Percentiles rank a stretch among this genome's conserved stretches.
Evolutionary conservation across 1,284 basidiomycete species (phyloP).

Genomic region (Puccinia novopanici): DNA sequence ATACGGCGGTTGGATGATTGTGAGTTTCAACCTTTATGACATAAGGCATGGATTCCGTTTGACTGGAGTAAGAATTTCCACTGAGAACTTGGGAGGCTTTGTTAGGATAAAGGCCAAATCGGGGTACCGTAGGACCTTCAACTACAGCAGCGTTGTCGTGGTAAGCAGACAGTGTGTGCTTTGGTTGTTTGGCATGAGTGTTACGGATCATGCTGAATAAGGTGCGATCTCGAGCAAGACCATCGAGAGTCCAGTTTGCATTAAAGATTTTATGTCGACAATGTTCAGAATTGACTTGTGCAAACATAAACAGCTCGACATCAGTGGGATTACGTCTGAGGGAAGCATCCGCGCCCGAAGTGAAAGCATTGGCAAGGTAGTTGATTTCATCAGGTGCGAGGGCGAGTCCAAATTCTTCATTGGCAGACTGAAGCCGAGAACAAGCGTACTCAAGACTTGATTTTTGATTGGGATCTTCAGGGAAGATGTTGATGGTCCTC

Average conservation of each 20-base stretch:
- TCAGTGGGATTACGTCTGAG: conserved; percentile 83
- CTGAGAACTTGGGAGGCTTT: not conserved
- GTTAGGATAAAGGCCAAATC: conserved; percentile 65
- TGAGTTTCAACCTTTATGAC: conserved; percentile 99
- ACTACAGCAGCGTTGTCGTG: conserved; percentile 98
- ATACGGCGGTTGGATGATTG: conserved; percentile 98
- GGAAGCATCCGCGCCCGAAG: conserved; percentile 60
- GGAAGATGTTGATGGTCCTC: conserved; percentile 36
- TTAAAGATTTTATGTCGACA: conserved; percentile 99
- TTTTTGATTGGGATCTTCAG: conserved; percentile 62
- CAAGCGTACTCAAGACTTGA: conserved; percentile 53
- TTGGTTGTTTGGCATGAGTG: conserved; percentile 65
- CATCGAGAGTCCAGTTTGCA: conserved; percentile 90
- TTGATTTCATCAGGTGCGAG: conserved; percentile 85
- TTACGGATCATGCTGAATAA: conserved; percentile 98
- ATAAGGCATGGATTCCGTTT: conserved; percentile 76
- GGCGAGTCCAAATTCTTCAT: conserved; percentile 83
- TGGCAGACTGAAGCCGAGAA: conserved; percentile 72
- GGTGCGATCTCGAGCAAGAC: conserved; percentile 69
- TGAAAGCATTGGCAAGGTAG: too few relatives aligned
- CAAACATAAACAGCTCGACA: conserved; percentile 99
- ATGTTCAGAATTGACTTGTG: conserved; percentile 99
- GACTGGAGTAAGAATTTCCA: conserved; percentile 57
- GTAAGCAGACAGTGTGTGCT: conserved; percentile 85
- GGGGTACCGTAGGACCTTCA: conserved; percentile 70